Conservation (phyloP, 192 early-diverging fungal species). For the Linnemannia exigua region DNA sequence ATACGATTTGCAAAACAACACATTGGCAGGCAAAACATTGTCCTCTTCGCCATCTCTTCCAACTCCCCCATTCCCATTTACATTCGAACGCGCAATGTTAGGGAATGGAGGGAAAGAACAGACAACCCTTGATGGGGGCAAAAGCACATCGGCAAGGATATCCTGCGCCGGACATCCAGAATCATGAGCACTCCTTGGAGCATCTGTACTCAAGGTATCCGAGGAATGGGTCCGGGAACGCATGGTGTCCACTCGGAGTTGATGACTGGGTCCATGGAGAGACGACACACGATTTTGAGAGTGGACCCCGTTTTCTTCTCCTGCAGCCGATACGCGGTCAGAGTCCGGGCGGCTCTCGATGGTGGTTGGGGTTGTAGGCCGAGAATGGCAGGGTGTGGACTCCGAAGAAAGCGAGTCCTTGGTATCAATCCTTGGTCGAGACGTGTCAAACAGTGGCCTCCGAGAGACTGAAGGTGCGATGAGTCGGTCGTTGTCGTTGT, state of each 20-base stretch:
- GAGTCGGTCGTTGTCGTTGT: constrained; percentile 22
- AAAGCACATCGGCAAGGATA: constrained; percentile 34
- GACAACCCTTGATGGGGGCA: constrained; percentile 34
- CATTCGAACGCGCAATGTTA: not conserved
- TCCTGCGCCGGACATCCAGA: constrained; percentile 37
- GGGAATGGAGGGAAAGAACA: constrained; percentile 49
- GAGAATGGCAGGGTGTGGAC: constrained; percentile 40
- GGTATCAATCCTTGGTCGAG: constrained; percentile 34
- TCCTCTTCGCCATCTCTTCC: constrained; percentile 17
- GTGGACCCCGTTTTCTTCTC: constrained; percentile 23
- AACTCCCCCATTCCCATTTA: not conserved
- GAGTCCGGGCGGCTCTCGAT: constrained; percentile 48
- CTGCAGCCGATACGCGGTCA: constrained; percentile 26
- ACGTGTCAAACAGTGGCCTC: constrained; percentile 37
- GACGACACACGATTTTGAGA: constrained; percentile 8
- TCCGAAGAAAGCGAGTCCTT: constrained; percentile 44
- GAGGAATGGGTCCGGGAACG: constrained; percentile 39
- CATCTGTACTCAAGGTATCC: constrained; percentile 23
- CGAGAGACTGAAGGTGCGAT: constrained; percentile 16
- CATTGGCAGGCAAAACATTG: constrained; percentile 57
- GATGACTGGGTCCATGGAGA: not conserved
- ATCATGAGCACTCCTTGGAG: constrained; percentile 21
- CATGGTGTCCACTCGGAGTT: constrained; percentile 38
- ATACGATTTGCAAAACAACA: constrained; percentile 69
- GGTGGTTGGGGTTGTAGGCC: constrained; percentile 47